Evolutionary conservation across 768 basidiomycete genomes (phyloP).

Genomic region (Tricholoma terreum): DNA sequence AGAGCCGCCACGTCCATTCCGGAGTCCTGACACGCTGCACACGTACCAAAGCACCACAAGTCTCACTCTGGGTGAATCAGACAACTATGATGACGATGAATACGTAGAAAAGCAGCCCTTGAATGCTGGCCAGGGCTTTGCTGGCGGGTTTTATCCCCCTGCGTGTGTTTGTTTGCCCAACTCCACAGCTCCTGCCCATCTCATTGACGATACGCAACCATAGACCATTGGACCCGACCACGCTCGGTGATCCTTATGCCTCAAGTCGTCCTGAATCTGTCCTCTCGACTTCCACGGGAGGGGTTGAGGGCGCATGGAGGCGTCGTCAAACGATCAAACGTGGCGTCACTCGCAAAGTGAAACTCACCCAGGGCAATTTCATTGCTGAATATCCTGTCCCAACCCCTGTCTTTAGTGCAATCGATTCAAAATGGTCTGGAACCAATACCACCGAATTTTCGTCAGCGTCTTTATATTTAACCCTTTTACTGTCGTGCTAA

Average conservation of each 20-base stretch:
- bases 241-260: conserved; percentile 65
- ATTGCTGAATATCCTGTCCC: conserved; percentile 89
- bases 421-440: conserved; percentile 73
- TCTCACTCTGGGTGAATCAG: conserved; percentile 46
- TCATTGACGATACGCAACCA: conserved; percentile 7
- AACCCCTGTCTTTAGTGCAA: conserved; percentile 75
- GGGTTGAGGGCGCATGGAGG: conserved; percentile 59
- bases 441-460: conserved; percentile 87
- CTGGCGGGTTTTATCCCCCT: conserved; percentile 73
- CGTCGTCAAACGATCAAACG: conserved; percentile 90
- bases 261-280: conserved; percentile 46
- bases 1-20: conserved; percentile 49
- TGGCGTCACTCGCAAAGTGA: conserved; percentile 89
- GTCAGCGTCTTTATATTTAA: conserved; percentile 41
- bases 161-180: conserved; percentile 42
- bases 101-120: conserved; percentile 75
- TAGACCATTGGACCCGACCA: conserved; percentile 51
- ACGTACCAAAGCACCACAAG: conserved; percentile 59
- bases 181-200: not conserved
- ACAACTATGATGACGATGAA: conserved; percentile 61
- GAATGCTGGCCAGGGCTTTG: conserved; percentile 52
- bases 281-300: conserved; percentile 52
- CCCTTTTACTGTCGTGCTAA: not conserved
- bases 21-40: conserved; percentile 33
- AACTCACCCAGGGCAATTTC: conserved; percentile 91